These are phyloP conservation scores for Malassezia obtusa DNA, from an alignment of 1,284 basidiomycete species.

Conservation along the genomic window DNA sequence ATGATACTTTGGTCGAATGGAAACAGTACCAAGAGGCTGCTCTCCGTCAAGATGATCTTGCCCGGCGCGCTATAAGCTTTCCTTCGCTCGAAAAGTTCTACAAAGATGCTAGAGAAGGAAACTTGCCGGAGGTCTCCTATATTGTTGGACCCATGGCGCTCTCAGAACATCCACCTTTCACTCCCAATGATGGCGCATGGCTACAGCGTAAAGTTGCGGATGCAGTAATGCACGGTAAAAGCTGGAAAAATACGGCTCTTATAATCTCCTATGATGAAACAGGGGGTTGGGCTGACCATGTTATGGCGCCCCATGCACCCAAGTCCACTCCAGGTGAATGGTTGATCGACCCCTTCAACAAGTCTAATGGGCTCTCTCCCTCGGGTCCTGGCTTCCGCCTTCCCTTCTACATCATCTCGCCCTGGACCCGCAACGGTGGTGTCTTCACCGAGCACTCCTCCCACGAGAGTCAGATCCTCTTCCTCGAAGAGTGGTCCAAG, in stretches of 20 bases:
- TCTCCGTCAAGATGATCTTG: conserved; percentile 16
- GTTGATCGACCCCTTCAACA: conserved; percentile 29
- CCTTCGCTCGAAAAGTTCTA: conserved; percentile 30
- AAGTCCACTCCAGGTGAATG: conserved; percentile 25
- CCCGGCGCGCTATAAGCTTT: conserved; percentile 17
- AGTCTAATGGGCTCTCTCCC: conserved; percentile 18
- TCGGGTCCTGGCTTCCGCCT: conserved; percentile 39
- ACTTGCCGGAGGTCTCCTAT: conserved; percentile 32
- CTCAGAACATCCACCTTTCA: conserved; percentile 34
- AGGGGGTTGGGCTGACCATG: conserved; percentile 38
- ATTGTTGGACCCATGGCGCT: conserved; percentile 33
- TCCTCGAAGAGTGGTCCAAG: conserved; percentile 35
- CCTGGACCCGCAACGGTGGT: conserved; percentile 31
- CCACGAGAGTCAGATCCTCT: conserved; percentile 35
- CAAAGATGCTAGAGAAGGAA: conserved; percentile 27
- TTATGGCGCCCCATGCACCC: conserved; percentile 16
- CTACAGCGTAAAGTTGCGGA: conserved; percentile 31
- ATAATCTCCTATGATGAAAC: conserved; percentile 39
- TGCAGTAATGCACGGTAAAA: conserved; percentile 26
- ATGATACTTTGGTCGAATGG: conserved; percentile 20
- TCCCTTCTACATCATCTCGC: conserved; percentile 34
- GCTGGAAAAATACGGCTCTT: conserved; percentile 26
- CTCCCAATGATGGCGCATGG: conserved; percentile 30
- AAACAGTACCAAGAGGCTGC: conserved; percentile 18
- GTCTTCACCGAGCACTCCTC: conserved; percentile 32